These are phyloP conservation scores for Rutstroemia sp. DNA, from an alignment of 2,329 filamentous ascomycete species.

Conservation along the genomic window DNA sequence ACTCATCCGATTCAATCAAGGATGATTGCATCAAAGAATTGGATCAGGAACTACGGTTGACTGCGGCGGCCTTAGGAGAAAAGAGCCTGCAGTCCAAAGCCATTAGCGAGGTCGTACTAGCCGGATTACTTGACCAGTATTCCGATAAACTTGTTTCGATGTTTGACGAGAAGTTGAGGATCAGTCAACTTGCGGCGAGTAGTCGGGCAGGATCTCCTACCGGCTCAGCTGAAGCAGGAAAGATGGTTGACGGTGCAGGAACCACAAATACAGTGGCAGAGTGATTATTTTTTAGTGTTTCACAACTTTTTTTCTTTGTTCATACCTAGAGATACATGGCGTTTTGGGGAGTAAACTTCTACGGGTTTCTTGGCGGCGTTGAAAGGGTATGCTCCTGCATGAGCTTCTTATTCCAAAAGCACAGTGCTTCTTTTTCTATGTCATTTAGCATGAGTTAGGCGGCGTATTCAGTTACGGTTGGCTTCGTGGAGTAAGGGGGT, in stretches of 20 bases:
- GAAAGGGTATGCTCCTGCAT: not conserved
- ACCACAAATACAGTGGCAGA: not conserved
- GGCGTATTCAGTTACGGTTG: not conserved
- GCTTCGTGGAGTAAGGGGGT: not conserved
- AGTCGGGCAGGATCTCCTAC: slow-evolving; percentile 9
- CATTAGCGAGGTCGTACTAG: slow-evolving; percentile 51
- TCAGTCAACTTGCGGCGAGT: slow-evolving; percentile 29
- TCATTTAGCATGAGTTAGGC: not conserved
- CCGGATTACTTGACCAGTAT: slow-evolving; percentile 65
- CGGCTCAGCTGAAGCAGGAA: slow-evolving; percentile 16
- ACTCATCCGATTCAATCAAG: slow-evolving; percentile 46
- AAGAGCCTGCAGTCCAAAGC: slow-evolving; percentile 33
- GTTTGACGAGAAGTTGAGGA: slow-evolving; percentile 62
- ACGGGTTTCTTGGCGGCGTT: not conserved
- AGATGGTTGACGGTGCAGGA: slow-evolving; percentile 15
- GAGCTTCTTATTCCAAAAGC: no score
- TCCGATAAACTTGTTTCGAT: slow-evolving; percentile 64
- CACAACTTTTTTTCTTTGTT: no score
- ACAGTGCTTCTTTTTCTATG: no score
- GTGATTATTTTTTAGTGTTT: not conserved
- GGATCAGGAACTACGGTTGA: slow-evolving; percentile 57
- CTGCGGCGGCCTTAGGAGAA: slow-evolving; percentile 46
- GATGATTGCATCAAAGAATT: slow-evolving; percentile 53
- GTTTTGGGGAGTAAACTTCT: no score
- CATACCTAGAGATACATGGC: no score